Percentiles rank a stretch among this genome's conserved stretches.
Evolutionary conservation across 2,329 filamentous ascomycete genomes (phyloP).

Genomic region (Peltaster fructicola): DNA sequence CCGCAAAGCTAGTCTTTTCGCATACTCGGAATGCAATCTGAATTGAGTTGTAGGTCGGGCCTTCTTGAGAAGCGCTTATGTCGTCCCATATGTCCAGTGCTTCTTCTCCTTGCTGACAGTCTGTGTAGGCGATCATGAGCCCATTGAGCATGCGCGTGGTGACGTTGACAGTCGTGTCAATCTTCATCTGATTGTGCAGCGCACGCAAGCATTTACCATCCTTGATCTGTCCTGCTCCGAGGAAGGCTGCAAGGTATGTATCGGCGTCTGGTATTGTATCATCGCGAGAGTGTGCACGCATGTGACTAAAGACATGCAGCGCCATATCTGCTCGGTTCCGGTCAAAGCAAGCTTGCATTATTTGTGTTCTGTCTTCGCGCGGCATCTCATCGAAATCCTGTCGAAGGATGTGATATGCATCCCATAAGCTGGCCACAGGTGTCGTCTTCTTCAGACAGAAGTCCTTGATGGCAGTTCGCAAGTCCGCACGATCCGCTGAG

Average conservation of each 20-base stretch:
- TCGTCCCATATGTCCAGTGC: constrained; percentile 70
- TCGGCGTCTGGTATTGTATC: constrained; percentile 49
- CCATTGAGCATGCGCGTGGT: constrained; percentile 65
- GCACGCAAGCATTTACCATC: constrained; percentile 46
- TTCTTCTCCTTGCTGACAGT: constrained; percentile 45
- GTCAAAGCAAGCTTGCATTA: constrained; percentile 74
- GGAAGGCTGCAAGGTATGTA: constrained; percentile 62
- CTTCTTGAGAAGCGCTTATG: constrained; percentile 68
- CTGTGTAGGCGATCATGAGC: constrained; percentile 70
- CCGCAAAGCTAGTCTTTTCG: constrained; percentile 37
- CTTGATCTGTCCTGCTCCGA: constrained; percentile 38
- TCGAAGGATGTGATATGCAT: constrained; percentile 40
- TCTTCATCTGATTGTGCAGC: constrained; percentile 85
- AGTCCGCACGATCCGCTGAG: constrained; percentile 46
- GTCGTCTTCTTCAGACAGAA: constrained; percentile 50
- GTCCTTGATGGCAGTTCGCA: constrained; percentile 47
- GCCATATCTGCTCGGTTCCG: constrained; percentile 71
- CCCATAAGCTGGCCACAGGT: constrained; percentile 45
- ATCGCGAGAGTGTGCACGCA: constrained; percentile 58
- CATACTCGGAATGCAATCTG: constrained; percentile 67
- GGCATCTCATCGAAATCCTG: constrained; percentile 45
- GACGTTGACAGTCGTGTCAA: constrained; percentile 65
- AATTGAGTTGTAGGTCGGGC: constrained; percentile 66
- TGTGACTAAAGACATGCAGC: constrained; percentile 73
- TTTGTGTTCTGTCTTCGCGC: constrained; percentile 43